A percentile compares a stretch with the other conserved stretches of the same genome.
phyloP scores from a whole-genome alignment of 2,329 filamentous ascomycete genomes.

The Chalara sp. region DNA sequence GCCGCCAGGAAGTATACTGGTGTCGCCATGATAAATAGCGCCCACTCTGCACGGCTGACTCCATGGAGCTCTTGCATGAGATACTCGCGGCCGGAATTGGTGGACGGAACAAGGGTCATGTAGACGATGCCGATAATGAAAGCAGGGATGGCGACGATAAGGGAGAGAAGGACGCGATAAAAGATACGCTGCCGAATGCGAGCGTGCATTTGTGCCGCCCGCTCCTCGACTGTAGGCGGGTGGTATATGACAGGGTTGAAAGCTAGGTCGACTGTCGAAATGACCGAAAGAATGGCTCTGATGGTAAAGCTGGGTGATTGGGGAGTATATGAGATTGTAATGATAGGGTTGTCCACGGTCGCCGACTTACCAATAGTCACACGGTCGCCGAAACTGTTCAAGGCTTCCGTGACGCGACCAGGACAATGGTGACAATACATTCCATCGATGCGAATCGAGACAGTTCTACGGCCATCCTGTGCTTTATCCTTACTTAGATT shows the following conservation, averaged over 20 bases:
- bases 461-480: slow-evolving; percentile 36
- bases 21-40: slow-evolving; percentile 74
- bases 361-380: slow-evolving; percentile 46
- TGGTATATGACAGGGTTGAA: slow-evolving; percentile 69
- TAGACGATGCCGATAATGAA: slow-evolving; percentile 85
- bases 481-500: slow-evolving; percentile 8
- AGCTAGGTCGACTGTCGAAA: slow-evolving; percentile 57
- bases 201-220: slow-evolving; percentile 64
- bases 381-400: slow-evolving; percentile 44
- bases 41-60: slow-evolving; percentile 70
- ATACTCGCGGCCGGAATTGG: slow-evolving; percentile 51
- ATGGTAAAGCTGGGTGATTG: slow-evolving; percentile 64
- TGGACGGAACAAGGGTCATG: slow-evolving; percentile 69
- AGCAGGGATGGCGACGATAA: slow-evolving; percentile 68
- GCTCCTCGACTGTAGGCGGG: slow-evolving; percentile 75
- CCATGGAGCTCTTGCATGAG: slow-evolving; percentile 69
- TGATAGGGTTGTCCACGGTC: slow-evolving; percentile 55
- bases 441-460: slow-evolving; percentile 61
- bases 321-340: slow-evolving; percentile 67
- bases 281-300: slow-evolving; percentile 62
- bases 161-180: slow-evolving; percentile 62
- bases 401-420: slow-evolving; percentile 44
- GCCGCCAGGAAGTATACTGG: slow-evolving; percentile 83
- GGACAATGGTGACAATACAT: slow-evolving; percentile 73
- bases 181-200: slow-evolving; percentile 64